Conservation (phyloP, 345 rosid species). For the Salix viminalis region DNA sequence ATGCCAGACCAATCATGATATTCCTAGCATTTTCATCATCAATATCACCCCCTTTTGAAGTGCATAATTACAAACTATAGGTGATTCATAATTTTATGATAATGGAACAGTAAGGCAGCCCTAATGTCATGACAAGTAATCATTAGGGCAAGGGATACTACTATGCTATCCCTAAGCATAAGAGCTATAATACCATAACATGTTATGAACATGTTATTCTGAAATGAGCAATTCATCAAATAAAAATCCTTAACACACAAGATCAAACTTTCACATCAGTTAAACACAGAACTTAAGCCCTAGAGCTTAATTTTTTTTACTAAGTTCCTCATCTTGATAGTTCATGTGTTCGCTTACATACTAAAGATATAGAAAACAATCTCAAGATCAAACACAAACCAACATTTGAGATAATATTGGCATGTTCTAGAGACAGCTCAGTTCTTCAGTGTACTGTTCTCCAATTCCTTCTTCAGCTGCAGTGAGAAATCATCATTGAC, state of each 20-base stretch:
- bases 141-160: not conserved
- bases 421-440: not conserved
- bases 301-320: not conserved
- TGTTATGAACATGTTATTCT: not conserved
- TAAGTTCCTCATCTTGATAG: not conserved
- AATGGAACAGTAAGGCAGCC: not conserved
- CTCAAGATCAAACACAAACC: not conserved
- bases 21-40: not conserved
- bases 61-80: not conserved
- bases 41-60: not conserved
- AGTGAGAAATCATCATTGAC: conserved; percentile 84
- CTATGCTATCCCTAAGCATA: not conserved
- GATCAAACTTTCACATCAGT: not conserved
- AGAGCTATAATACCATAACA: not conserved
- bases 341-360: not conserved
- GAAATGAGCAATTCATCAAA: not conserved
- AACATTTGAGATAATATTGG: not conserved
- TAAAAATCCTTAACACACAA: not conserved
- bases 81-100: not conserved
- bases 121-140: not conserved
- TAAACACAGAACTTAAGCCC: not conserved
- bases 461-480: conserved; percentile 83
- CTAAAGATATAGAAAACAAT: not conserved
- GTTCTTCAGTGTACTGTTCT: conserved; percentile 43
- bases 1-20: not conserved